phyloP scores from a whole-genome alignment of 306 rosid species.

The Quercus wislizeni region DNA sequence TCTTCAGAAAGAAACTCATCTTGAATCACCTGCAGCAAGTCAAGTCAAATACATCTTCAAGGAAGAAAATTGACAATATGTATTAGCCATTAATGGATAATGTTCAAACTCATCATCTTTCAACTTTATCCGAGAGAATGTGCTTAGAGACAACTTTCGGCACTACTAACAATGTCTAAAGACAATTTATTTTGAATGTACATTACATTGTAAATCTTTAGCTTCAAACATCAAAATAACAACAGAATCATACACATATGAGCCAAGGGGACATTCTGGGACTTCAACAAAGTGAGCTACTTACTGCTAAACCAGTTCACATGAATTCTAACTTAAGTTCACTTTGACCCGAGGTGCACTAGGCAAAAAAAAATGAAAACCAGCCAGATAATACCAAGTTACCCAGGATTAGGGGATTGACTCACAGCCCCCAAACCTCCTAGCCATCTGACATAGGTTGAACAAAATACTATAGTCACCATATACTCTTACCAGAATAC shows the following conservation, averaged over 20 bases:
- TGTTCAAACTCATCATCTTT: not conserved
- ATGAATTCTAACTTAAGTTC: not conserved
- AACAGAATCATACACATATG: not conserved
- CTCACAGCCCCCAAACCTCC: not conserved
- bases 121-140: not conserved
- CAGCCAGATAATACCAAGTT: not conserved
- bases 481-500: not conserved
- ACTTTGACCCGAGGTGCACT: not conserved
- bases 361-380: not conserved
- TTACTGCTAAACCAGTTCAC: conserved; percentile 7
- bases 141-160: not conserved
- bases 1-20: conserved; percentile 79
- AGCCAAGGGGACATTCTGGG: not conserved
- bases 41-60: conserved; percentile 19
- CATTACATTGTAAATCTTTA: not conserved
- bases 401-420: not conserved
- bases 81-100: not conserved
- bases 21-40: conserved; percentile 59
- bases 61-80: not conserved
- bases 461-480: not conserved
- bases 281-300: not conserved
- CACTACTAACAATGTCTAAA: conserved; percentile 6
- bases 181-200: not conserved
- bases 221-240: conserved; percentile 1
- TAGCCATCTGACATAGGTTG: not conserved